Percentiles rank a stretch among this genome's conserved stretches.
phyloP scores from a whole-genome alignment of 805 yeast genomes.

The Myxozyma monticola region DNA sequence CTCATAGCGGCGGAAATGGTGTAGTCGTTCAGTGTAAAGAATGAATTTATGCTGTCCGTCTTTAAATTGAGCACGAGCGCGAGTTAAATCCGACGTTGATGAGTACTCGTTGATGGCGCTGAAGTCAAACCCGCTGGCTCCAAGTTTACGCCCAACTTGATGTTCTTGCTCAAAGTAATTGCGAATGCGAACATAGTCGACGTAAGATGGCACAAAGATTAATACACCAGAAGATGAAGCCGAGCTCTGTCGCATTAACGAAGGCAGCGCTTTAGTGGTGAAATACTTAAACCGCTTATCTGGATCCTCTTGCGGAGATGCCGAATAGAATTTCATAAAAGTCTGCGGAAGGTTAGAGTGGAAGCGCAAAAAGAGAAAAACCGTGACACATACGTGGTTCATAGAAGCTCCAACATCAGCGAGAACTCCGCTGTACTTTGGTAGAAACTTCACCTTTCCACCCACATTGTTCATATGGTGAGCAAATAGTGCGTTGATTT shows the following conservation, averaged over 20 bases:
- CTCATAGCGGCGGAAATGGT: constrained; percentile 84
- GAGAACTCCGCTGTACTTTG: constrained; percentile 58
- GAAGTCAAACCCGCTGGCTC: constrained; percentile 54
- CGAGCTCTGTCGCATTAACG: constrained; percentile 58
- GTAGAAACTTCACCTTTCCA: constrained; percentile 41
- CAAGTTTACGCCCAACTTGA: constrained; percentile 49
- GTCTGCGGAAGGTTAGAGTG: constrained; percentile 48
- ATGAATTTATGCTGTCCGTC: constrained; percentile 63
- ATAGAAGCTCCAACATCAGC: constrained; percentile 65
- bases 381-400: constrained; percentile 35
- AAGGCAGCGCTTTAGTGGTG: constrained; percentile 69
- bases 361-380: neutral
- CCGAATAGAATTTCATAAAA: constrained; percentile 67
- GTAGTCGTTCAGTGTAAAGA: constrained; percentile 92
- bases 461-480: constrained; percentile 41
- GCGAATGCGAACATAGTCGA: constrained; percentile 78
- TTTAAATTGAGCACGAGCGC: constrained; percentile 69
- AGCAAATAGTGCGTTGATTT: constrained; percentile 60
- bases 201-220: constrained; percentile 79
- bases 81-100: constrained; percentile 63
- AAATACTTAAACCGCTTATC: constrained; percentile 82
- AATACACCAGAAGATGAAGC: constrained; percentile 64
- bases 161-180: constrained; percentile 53
- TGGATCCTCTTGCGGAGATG: constrained; percentile 61
- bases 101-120: constrained; percentile 61